phyloP scores from a whole-genome alignment of 2,329 filamentous ascomycete species.

The Mycocentrospora acerina region DNA sequence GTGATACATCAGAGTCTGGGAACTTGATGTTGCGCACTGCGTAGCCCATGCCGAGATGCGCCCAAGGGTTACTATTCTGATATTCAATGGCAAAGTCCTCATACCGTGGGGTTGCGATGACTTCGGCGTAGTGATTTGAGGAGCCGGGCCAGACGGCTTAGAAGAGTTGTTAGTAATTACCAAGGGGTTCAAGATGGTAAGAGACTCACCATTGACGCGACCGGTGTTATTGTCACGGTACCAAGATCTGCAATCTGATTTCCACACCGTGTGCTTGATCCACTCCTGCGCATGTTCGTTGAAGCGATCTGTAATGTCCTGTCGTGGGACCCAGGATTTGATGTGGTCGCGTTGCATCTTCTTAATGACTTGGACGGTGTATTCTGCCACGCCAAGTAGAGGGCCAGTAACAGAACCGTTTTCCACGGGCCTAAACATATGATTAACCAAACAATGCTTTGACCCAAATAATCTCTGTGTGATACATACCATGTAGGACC shows the following conservation, averaged over 20 bases:
- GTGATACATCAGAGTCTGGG: conserved; percentile 36
- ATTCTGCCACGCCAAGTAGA: conserved; percentile 42
- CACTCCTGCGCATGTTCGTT: conserved; percentile 50
- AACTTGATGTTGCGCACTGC: conserved; percentile 25
- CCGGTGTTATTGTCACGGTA: conserved; percentile 48
- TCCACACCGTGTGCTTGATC: conserved; percentile 55
- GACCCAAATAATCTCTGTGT: neutral
- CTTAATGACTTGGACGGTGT: conserved; percentile 46
- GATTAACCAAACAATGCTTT: conserved; percentile 5
- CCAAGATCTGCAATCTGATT: conserved; percentile 48
- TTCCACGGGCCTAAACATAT: conserved; percentile 43
- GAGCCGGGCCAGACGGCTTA: conserved; percentile 55
- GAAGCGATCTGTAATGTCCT: conserved; percentile 46
- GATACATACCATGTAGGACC: conserved; percentile 39
- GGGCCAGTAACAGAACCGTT: conserved; percentile 50
- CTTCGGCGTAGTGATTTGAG: conserved; percentile 51
- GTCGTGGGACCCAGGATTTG: conserved; percentile 43
- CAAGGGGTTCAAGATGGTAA: neutral
- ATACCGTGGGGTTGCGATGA: conserved; percentile 43
- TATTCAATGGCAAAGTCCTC: conserved; percentile 49
- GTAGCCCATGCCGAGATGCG: conserved; percentile 46
- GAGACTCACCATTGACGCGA: conserved; percentile 28
- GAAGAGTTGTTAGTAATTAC: conserved; percentile 13
- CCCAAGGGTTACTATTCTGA: conserved; percentile 45
- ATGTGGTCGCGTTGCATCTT: conserved; percentile 52